These are phyloP conservation scores for Marasmius sp. DNA, from an alignment of 1,284 basidiomycete genomes.

Conservation along the genomic window DNA sequence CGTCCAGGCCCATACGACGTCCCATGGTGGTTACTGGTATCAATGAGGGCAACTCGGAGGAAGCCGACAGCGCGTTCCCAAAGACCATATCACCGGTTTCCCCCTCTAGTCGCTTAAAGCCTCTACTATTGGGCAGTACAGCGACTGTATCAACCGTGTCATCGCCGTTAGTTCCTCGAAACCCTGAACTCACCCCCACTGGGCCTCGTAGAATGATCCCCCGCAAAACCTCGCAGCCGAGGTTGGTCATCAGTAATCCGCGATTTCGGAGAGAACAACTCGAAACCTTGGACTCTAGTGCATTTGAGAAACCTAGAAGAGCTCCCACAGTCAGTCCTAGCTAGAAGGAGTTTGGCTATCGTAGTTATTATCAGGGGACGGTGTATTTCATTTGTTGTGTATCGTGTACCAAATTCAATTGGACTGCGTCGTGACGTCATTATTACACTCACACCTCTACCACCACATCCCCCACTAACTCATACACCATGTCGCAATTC, in stretches of 20 bases:
- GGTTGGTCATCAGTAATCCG: constrained; percentile 33
- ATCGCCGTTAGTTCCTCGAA: constrained; percentile 14
- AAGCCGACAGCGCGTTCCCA: not conserved
- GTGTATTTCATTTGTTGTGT: not conserved
- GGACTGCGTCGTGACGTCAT: constrained; percentile 2
- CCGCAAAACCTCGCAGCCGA: constrained; percentile 21
- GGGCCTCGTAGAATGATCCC: constrained; percentile 20
- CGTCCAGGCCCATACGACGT: constrained; percentile 22
- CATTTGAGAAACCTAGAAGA: constrained; percentile 44
- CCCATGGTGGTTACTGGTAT: constrained; percentile 26
- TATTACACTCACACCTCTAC: not conserved
- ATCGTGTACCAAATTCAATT: not conserved
- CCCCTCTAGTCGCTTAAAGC: constrained; percentile 19
- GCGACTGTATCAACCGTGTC: constrained; percentile 14
- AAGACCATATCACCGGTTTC: constrained; percentile 2
- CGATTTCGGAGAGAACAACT: constrained; percentile 18
- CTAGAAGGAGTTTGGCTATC: not conserved
- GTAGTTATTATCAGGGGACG: not conserved
- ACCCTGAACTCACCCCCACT: constrained; percentile 8
- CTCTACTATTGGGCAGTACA: constrained; percentile 18
- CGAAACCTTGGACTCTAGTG: constrained; percentile 28
- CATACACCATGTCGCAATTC: constrained; percentile 27
- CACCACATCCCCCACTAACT: not conserved
- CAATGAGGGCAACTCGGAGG: not conserved
- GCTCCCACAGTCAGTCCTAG: constrained; percentile 13